These are phyloP conservation scores for Pachysandra terminalis DNA, from an alignment of 164 flowering plant species.

Conservation along the genomic window DNA sequence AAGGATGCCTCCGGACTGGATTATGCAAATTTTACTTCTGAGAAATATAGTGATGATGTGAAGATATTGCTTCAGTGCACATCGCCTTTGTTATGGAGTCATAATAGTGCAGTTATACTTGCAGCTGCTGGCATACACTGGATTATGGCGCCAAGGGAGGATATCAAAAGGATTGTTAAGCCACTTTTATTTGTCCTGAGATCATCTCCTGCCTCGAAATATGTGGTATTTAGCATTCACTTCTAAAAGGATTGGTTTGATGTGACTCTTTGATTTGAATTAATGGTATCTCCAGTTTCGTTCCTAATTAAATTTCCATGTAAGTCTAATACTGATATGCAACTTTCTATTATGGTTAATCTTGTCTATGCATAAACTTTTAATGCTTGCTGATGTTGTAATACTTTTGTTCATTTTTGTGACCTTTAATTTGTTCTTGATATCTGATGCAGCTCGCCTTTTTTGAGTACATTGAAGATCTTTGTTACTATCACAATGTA, in stretches of 20 bases:
- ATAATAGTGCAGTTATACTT: slow-evolving; percentile 94
- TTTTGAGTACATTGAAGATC: neutral
- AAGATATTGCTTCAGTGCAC: slow-evolving; percentile 87
- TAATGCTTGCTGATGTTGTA: neutral
- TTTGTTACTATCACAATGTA: neutral
- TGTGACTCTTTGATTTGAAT: neutral
- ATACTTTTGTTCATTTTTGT: neutral
- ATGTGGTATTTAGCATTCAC: slow-evolving; percentile 53
- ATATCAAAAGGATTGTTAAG: slow-evolving; percentile 73
- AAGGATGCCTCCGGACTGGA: slow-evolving; percentile 28
- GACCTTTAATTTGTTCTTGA: neutral
- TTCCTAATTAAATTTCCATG: neutral
- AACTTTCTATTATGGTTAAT: neutral
- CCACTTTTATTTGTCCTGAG: slow-evolving; percentile 84
- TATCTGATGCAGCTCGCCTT: neutral
- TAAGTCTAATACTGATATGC: neutral
- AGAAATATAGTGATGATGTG: slow-evolving; percentile 53
- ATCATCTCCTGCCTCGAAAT: slow-evolving; percentile 77
- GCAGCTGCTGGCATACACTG: slow-evolving; percentile 43
- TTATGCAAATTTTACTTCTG: slow-evolving; percentile 43
- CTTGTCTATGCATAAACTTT: too few relatives aligned
- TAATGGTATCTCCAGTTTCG: neutral
- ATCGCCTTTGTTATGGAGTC: slow-evolving; percentile 92
- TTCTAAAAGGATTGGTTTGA: neutral
- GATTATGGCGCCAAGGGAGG: slow-evolving; percentile 75